Base-by-base conservation (phyloP, 2,329 filamentous ascomycete genomes). In the Apiospora koreana region DNA sequence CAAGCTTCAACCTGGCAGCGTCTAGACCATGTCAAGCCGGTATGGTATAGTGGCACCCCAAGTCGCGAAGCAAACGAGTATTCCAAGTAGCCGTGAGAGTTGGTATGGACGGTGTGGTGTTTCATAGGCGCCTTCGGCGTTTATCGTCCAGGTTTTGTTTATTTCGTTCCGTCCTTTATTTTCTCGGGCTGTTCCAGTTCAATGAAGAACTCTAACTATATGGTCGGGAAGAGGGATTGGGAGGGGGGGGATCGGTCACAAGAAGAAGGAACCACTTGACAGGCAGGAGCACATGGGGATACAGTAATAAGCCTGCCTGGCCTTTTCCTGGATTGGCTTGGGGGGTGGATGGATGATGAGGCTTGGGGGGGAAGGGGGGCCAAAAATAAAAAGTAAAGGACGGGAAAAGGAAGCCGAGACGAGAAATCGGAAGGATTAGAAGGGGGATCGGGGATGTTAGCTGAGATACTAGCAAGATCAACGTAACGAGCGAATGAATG, bases 261-360 rank as follows among this genome's bases (percentile, higher is more conserved):
- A 62, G 54, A 62, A 62, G 38, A 62, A 62, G 54, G 54, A 62
- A 62, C 31, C n/a, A n/a, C 31, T 38, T 62, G 54, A 38, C 54
- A 62, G 54, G 54, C 54, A 62, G 54, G 54, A 38, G n/a, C 35
- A 12, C 54, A 62, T 62, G 54, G 54, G 54, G 54, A n/a, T 50
- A 28, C 28, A 38, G 54, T 62, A 62, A 31, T 62, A 62, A 62
- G 54, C 54, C 54, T 62, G 54, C 54, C 54, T 62, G 28, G 54
- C 31, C 31, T 31, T 62, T 62, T 62, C 54, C 38, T 62, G 54
- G 54, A 9, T 38, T 38, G 28, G 54, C 18, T 35, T n/a, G 43
- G 54, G 54, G 54, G 18, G 31, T 28, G 48, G 25, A 54, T 28
- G 25, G 54, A 62, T 62, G 31, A 43, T 43, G 43, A 38, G 38